Conservation (phyloP, 495 filamentous ascomycete species). For the Hyaloscypha bicolor region DNA sequence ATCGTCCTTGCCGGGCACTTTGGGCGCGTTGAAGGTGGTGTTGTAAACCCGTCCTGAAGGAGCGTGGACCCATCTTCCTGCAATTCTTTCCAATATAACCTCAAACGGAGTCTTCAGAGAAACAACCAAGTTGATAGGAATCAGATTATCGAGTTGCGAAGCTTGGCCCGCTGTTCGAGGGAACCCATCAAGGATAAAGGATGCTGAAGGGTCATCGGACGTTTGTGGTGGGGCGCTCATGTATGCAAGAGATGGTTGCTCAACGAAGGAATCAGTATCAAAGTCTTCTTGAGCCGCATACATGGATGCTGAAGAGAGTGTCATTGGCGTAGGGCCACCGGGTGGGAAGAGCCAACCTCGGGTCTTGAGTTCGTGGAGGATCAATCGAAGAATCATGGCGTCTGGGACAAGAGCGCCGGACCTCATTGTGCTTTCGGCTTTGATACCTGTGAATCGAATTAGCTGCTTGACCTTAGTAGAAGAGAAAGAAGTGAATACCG, state of each 20-base stretch:
- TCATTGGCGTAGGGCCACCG: slow-evolving; percentile 64
- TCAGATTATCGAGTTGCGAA: slow-evolving; percentile 68
- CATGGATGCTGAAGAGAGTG: slow-evolving; percentile 62
- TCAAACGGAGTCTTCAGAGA: slow-evolving; percentile 65
- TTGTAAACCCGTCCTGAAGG: slow-evolving; percentile 93
- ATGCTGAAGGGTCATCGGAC: slow-evolving; percentile 73
- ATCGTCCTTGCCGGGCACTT: slow-evolving; percentile 81
- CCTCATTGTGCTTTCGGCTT: slow-evolving; percentile 87
- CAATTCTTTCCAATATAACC: slow-evolving; percentile 86
- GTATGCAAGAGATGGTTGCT: slow-evolving; percentile 25
- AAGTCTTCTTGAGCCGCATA: slow-evolving; percentile 32
- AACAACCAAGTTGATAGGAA: slow-evolving; percentile 92
- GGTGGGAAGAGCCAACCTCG: slow-evolving; percentile 73
- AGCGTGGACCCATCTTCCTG: slow-evolving; percentile 90
- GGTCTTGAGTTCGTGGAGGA: slow-evolving; percentile 79
- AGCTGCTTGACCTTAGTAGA: slow-evolving; percentile 2
- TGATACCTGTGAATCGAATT: slow-evolving; percentile 60
- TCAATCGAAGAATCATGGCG: slow-evolving; percentile 87
- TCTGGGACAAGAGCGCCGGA: slow-evolving; percentile 84
- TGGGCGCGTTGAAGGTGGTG: slow-evolving; percentile 85
- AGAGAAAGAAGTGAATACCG: slow-evolving; percentile 53
- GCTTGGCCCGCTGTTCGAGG: slow-evolving; percentile 87
- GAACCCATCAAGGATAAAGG: slow-evolving; percentile 96
- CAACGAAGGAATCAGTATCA: slow-evolving; percentile 32
- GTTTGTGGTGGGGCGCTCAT: slow-evolving; percentile 37